These are phyloP conservation scores for Soucietia sequanensis DNA, from an alignment of 805 yeast species.

Conservation along the genomic window DNA sequence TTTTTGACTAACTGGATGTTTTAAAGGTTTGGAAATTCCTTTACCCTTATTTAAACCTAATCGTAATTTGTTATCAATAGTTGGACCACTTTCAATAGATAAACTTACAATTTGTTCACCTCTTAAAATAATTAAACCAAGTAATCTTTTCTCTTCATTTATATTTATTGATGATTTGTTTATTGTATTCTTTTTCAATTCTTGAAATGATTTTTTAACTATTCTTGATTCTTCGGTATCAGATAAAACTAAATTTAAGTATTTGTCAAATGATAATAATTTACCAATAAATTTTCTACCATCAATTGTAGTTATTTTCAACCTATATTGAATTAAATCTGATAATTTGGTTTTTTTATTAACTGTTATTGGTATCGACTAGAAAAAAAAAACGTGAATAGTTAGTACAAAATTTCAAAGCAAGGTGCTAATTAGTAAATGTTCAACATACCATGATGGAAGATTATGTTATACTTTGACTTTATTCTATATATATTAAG, in stretches of 20 bases:
- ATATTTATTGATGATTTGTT: conserved; percentile 28
- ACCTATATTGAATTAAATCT: conserved; percentile 69
- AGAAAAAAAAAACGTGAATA: neutral
- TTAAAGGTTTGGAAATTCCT: conserved; percentile 35
- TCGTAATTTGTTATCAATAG: conserved; percentile 37
- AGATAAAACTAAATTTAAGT: conserved; percentile 80
- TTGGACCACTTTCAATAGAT: conserved; percentile 63
- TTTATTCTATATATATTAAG: too few relatives aligned
- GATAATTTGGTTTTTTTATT: conserved; percentile 47
- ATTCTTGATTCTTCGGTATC: conserved; percentile 83
- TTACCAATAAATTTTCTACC: conserved; percentile 76
- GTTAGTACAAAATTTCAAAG: too few relatives aligned
- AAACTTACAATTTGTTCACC: conserved; percentile 84
- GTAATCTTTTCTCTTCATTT: conserved; percentile 65
- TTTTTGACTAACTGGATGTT: conserved; percentile 29
- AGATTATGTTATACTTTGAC: too few relatives aligned
- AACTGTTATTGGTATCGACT: conserved; percentile 9
- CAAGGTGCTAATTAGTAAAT: too few relatives aligned
- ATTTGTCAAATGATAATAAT: conserved; percentile 83
- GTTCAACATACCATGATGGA: too few relatives aligned
- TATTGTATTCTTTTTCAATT: conserved; percentile 27
- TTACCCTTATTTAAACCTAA: conserved; percentile 18
- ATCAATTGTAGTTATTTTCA: conserved; percentile 75
- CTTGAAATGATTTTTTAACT: conserved; percentile 55
- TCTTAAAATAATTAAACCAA: conserved; percentile 81